Evolutionary conservation across 805 yeast genomes (phyloP).

Genomic region (Kluyveromyces siamensis): DNA sequence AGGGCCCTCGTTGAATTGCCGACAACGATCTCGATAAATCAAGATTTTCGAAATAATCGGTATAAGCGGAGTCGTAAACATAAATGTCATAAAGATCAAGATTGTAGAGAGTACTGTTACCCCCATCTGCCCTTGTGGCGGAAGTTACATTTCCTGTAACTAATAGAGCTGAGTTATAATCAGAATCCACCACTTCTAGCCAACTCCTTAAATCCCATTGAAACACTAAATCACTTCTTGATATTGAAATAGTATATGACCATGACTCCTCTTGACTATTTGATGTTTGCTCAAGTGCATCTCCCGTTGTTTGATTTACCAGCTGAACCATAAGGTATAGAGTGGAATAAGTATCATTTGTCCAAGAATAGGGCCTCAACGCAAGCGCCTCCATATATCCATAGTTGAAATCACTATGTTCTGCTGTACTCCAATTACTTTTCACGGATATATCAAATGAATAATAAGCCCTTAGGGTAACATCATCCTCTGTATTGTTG

Average conservation of each 20-base stretch:
- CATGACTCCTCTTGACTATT: constrained; percentile 27
- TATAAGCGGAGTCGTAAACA: constrained; percentile 37
- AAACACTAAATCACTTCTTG: constrained; percentile 52
- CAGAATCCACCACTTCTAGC: constrained; percentile 58
- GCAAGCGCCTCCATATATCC: constrained; percentile 27
- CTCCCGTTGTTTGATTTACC: constrained; percentile 15
- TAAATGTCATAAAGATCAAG: constrained; percentile 31
- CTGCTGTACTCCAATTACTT: constrained; percentile 10
- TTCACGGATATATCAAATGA: constrained; percentile 20
- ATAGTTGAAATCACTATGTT: constrained; percentile 10
- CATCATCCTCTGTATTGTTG: constrained; percentile 8
- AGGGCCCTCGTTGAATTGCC: constrained; percentile 53
- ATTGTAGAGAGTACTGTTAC: constrained; percentile 18
- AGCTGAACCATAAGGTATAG: constrained; percentile 21
- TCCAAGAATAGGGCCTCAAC: constrained; percentile 16
- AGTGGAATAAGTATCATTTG: constrained; percentile 11
- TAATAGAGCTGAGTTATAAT: constrained; percentile 55
- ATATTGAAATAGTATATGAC: constrained; percentile 59
- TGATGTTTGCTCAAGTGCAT: constrained; percentile 5
- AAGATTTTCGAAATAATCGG: constrained; percentile 23
- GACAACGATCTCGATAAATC: constrained; percentile 54
- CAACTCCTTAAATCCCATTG: constrained; percentile 59
- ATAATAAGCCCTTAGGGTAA: constrained; percentile 16
- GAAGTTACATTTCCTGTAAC: constrained; percentile 46
- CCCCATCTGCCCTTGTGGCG: constrained; percentile 6